phyloP scores from a whole-genome alignment of 1,284 basidiomycete species.

The Bjerkandera adusta region DNA sequence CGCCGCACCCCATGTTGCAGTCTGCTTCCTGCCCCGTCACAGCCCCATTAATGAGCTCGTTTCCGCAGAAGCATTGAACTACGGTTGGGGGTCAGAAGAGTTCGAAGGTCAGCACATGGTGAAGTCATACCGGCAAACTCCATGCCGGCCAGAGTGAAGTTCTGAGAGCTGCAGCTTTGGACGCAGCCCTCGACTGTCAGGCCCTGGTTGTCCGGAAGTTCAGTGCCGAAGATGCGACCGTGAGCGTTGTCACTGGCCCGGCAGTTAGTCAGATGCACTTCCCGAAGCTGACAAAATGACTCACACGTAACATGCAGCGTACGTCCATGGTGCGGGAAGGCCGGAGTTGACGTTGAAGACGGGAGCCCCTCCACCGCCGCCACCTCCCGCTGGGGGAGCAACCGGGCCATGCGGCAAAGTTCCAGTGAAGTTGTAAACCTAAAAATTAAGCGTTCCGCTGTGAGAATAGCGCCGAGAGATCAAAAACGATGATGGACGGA shows the following conservation, averaged over 20 bases:
- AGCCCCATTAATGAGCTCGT: conserved; percentile 57
- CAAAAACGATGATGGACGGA: conserved; percentile 11
- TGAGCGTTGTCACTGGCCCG: conserved; percentile 35
- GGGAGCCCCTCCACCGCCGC: conserved; percentile 24
- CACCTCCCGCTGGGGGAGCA: conserved; percentile 39
- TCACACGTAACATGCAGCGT: conserved; percentile 57
- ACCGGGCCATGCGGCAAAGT: conserved; percentile 43
- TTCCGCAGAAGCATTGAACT: conserved; percentile 62
- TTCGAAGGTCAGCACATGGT: not conserved
- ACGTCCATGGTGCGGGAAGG: conserved; percentile 50
- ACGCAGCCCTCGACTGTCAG: conserved; percentile 41
- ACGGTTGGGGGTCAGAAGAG: no score
- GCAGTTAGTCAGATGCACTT: not conserved
- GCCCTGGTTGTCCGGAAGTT: conserved; percentile 32
- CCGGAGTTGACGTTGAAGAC: conserved; percentile 47
- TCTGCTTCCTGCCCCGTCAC: conserved; percentile 42
- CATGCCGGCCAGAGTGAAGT: conserved; percentile 39
- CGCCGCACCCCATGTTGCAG: conserved; percentile 69
- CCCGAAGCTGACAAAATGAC: conserved; percentile 22
- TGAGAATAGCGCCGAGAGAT: not conserved
- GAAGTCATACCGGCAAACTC: conserved; percentile 36
- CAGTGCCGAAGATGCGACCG: conserved; percentile 35
- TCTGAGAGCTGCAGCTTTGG: conserved; percentile 29
- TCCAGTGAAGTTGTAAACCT: conserved; percentile 66
- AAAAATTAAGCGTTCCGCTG: not conserved